phyloP scores from a whole-genome alignment of 345 rosid species.

The Euphorbia tirucalli region DNA sequence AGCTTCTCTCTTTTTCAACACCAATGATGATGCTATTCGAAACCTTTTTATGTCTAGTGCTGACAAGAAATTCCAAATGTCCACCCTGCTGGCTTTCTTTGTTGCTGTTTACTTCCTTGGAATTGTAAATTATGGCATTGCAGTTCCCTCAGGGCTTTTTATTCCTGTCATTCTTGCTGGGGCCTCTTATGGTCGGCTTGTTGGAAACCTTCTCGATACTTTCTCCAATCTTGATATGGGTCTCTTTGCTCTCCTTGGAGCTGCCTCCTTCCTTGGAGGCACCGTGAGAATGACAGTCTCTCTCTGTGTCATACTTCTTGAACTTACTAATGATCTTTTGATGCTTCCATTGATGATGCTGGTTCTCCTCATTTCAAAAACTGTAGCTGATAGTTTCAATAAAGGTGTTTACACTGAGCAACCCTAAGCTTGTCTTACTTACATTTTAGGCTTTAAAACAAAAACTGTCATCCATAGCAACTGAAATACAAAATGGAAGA shows the following conservation, averaged over 20 bases:
- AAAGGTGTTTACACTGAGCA: constrained; percentile 81
- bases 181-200: constrained; percentile 80
- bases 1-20: constrained; percentile 84
- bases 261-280: constrained; percentile 95
- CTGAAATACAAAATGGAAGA: no score
- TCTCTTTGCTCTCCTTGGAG: constrained; percentile 85
- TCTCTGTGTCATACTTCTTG: constrained; percentile 82
- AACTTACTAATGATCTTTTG: constrained; percentile 73
- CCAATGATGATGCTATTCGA: constrained; percentile 88
- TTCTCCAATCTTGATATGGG: constrained; percentile 66
- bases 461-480: no score
- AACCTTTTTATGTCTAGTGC: constrained; percentile 55
- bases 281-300: constrained; percentile 99
- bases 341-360: constrained; percentile 91
- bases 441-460: no score
- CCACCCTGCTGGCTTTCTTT: constrained; percentile 68
- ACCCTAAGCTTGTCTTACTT: no score
- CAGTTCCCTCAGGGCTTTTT: constrained; percentile 94
- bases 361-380: constrained; percentile 82
- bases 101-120: constrained; percentile 66
- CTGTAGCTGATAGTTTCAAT: constrained; percentile 81
- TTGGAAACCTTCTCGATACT: constrained; percentile 58
- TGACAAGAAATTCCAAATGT: constrained; percentile 60
- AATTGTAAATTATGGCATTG: constrained; percentile 83
- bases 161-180: constrained; percentile 97